Evolutionary conservation across 2,329 filamentous ascomycete species (phyloP), one percentile per base, ranked within the genome.

Genomic region (Cercospora citrullina): DNA sequence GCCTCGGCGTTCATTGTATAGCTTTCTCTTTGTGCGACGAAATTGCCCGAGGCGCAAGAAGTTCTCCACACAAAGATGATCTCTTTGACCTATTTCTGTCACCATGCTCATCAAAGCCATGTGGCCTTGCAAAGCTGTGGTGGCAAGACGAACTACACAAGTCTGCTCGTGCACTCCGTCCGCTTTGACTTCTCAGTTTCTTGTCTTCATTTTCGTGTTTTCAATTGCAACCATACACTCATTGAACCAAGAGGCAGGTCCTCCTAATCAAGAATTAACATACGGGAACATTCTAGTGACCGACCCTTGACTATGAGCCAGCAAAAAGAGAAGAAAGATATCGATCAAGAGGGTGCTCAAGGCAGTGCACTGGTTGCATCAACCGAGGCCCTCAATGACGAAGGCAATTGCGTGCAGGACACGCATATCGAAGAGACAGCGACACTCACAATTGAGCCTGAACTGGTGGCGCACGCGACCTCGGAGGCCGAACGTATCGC

Each of bases 71-170:
- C 48, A 64, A 64, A 64, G 62, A 55, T 57, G 16, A 5, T 23
- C 51, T 42, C 62, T 64, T 64, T 64, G 62, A 64, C 51, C 62
- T 64, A 58, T 57, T 57, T 23, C 33, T 23, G 51, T 51, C 51
- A 18, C 23, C 36, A 4, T 18, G 21, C 30, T 26, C 31, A 26
- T 42, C 62, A 57, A 57, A 64, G 51, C 9, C 16, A 23, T 23
- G 8, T 21, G 5, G 21, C 6, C 18, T 33, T 4, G 51, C 51
- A 21, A 33, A 5, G 33, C 18, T 21, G n/a, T 5, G 42, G 51
- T 64, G 48, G 62, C 62, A 58, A 58, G 6, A 57, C 30, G 30
- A 28, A 45, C 8, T 64, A 30, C 26, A 42, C 48, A 58, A 9
- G 16, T 39, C 48, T n/a, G 18, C 14, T 58, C 62, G 30, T 18